These are phyloP conservation scores for Ostreobium quekettii DNA, from an alignment of 139 green algal genomes.

Conservation along the genomic window DNA sequence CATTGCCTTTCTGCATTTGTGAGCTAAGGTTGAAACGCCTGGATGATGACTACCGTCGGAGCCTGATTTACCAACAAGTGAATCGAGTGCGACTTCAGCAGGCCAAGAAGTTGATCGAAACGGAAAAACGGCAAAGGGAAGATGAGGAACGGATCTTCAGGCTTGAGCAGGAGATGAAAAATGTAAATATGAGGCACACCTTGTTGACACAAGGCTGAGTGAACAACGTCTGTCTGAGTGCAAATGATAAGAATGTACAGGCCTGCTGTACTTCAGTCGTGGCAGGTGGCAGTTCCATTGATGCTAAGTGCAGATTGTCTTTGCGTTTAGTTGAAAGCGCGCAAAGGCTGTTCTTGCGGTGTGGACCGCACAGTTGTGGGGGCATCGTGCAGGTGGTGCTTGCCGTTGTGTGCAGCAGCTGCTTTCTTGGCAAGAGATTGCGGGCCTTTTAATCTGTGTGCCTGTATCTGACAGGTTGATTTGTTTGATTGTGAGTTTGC, in stretches of 20 bases:
- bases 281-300: neutral
- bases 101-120: neutral
- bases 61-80: neutral
- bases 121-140: conserved; percentile 11
- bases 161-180: conserved; percentile 10
- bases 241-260: neutral
- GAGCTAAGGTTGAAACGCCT: too few relatives aligned
- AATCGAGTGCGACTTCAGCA: neutral
- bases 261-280: neutral
- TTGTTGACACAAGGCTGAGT: neutral
- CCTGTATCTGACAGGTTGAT: too few relatives aligned
- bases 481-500: too few relatives aligned
- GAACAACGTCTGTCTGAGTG: neutral
- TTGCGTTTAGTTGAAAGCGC: neutral
- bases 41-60: neutral
- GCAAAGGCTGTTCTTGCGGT: neutral
- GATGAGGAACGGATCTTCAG: conserved; percentile 10
- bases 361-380: too few relatives aligned
- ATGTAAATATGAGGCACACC: conserved; percentile 9
- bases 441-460: too few relatives aligned
- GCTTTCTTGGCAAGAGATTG: too few relatives aligned
- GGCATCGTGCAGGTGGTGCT: too few relatives aligned
- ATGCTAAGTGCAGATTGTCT: conserved; percentile 2
- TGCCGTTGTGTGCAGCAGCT: too few relatives aligned
- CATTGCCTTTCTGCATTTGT: too few relatives aligned